These are phyloP conservation scores for Linum tenue DNA, from an alignment of 345 rosid genomes.

Conservation along the genomic window DNA sequence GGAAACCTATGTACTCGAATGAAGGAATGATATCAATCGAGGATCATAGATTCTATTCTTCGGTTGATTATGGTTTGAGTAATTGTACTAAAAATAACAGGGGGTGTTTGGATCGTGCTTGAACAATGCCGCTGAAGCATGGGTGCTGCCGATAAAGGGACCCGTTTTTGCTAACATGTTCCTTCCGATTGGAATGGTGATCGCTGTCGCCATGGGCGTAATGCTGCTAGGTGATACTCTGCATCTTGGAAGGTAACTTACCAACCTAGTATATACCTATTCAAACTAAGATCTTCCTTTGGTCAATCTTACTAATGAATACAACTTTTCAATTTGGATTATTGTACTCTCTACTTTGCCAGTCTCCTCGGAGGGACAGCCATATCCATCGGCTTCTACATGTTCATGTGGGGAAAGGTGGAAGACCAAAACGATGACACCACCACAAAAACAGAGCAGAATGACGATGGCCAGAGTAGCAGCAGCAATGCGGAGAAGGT, in stretches of 20 bases:
- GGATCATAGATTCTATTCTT: too few relatives aligned
- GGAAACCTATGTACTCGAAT: too few relatives aligned
- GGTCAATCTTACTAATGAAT: too few relatives aligned
- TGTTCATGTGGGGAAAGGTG: neutral
- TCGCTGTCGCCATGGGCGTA: slow-evolving; percentile 23
- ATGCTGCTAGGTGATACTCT: slow-evolving; percentile 23
- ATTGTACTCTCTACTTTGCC: neutral
- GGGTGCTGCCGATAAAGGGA: slow-evolving; percentile 20
- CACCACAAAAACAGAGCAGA: too few relatives aligned
- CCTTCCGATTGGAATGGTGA: slow-evolving; percentile 26
- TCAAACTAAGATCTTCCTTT: too few relatives aligned
- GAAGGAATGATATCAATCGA: too few relatives aligned
- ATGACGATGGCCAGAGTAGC: too few relatives aligned
- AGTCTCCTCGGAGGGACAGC: neutral
- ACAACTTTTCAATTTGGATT: too few relatives aligned
- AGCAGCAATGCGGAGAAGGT: too few relatives aligned
- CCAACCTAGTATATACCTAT: too few relatives aligned
- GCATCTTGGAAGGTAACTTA: slow-evolving; percentile 26
- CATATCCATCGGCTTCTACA: neutral
- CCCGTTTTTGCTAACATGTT: slow-evolving; percentile 25
- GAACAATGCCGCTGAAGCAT: slow-evolving; percentile 15
- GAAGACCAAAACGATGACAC: neutral
- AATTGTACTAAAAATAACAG: slow-evolving; percentile 7
- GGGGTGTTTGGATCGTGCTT: slow-evolving; percentile 4
- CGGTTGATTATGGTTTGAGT: neutral